Evolutionary conservation across 2,329 filamentous ascomycete species (phyloP), one percentile per base, ranked within the genome.

Genomic region (Lasiodiplodia gonubiensis): DNA sequence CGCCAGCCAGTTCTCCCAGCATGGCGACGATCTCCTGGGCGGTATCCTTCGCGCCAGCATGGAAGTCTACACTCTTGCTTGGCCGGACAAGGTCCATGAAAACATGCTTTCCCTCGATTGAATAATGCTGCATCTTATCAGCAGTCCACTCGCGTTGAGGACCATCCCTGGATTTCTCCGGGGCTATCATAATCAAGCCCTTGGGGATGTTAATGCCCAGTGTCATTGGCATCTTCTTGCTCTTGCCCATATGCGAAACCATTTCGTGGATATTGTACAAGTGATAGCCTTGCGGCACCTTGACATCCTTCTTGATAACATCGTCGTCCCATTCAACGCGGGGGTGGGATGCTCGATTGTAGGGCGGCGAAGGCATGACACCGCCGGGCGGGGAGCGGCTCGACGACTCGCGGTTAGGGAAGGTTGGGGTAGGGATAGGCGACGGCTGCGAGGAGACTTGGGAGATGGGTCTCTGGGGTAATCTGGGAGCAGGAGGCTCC

Each of bases 221-320:
- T 0, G 92, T 97, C n/a, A 93, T 97, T 1, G 94, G 93, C 92
- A 97, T 95, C 82, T 98, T 98, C 84, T 97, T 97, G 74, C 92
- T 91, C 83, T 97, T 97, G 67, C 94, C 94, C 88, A 97, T 94
- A 53, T 95, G 89, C n/a, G 93, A 94, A 4, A 97, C 88, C 91
- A 97, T 97, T 80, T 98, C 94, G 76, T 94, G 97, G 74, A 98
- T 94, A 74, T 97, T 97, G 81, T 97, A 98, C 78, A 98, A 85
- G 75, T 96, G 94, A 76, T 94, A 98, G 2, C 92, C 92, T 18
- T 68, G 67, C 2, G 76, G 78, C 52, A 66, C 57, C 16, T 68
- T 67, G 23, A 68, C 70, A 27, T 84, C 82, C 2, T 86, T 49
- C 49, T 55, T 63, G 11, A 55, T 81, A 60, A 84, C 80, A 67